These are phyloP conservation scores for Pyrenochaeta sp. DNA, from an alignment of 2,329 filamentous ascomycete species.

Conservation along the genomic window DNA sequence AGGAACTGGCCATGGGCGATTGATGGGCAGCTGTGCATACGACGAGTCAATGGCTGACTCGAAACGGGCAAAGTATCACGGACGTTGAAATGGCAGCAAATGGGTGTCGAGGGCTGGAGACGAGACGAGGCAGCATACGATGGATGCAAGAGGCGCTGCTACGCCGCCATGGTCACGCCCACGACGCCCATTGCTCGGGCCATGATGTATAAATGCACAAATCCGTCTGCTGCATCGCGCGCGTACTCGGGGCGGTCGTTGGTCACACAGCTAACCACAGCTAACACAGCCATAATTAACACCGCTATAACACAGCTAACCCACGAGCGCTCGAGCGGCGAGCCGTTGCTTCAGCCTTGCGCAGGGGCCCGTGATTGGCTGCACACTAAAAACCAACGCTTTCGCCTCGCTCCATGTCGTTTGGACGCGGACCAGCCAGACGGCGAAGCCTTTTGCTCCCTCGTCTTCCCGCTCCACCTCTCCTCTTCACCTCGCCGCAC, in stretches of 20 bases:
- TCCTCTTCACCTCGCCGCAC: constrained; percentile 8
- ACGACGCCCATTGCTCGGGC: not conserved
- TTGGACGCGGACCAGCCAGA: constrained; percentile 4
- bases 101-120: no score
- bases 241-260: no score
- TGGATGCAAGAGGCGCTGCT: no score
- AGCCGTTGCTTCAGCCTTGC: constrained; percentile 28
- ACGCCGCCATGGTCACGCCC: no score
- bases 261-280: no score
- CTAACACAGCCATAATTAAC: no score
- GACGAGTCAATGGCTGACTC: constrained; percentile 8
- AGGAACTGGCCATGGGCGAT: not conserved
- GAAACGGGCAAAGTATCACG: constrained; percentile 21
- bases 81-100: not conserved
- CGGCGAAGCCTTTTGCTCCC: constrained; percentile 4
- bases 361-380: constrained; percentile 27
- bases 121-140: not conserved
- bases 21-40: not conserved
- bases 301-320: constrained; percentile 5
- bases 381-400: constrained; percentile 20
- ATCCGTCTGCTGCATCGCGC: not conserved
- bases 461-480: constrained; percentile 13
- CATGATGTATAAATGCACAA: not conserved
- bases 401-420: constrained; percentile 4
- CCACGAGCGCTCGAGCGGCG: constrained; percentile 15